Evolutionary conservation across 768 basidiomycete genomes (phyloP).

Genomic region (Russula earlei): DNA sequence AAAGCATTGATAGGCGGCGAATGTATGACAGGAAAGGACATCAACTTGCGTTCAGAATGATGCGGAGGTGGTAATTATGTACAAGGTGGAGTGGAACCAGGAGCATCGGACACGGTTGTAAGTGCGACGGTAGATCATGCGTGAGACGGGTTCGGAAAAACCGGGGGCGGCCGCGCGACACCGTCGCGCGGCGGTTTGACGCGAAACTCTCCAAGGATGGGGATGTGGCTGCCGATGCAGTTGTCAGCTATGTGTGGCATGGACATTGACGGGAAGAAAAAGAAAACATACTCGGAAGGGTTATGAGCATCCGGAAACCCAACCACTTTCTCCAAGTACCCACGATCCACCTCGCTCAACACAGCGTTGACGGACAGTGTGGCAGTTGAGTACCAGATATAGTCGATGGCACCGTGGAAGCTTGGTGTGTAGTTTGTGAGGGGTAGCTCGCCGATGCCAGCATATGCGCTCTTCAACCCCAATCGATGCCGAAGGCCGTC

Average conservation of each 20-base stretch:
- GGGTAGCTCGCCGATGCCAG: constrained; percentile 46
- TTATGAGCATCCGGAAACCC: constrained; percentile 97
- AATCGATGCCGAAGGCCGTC: constrained; percentile 78
- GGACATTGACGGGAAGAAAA: constrained; percentile 14
- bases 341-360: constrained; percentile 78
- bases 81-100: constrained; percentile 8
- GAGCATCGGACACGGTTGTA: constrained; percentile 7
- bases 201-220: constrained; percentile 65
- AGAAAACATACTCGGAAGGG: constrained; percentile 75
- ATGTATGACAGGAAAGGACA: constrained; percentile 14
- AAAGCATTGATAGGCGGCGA: constrained; percentile 17
- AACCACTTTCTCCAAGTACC: constrained; percentile 81
- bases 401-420: constrained; percentile 83
- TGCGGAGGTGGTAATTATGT: constrained; percentile 12
- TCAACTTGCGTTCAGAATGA: neutral
- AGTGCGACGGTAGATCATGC: constrained; percentile 22
- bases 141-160: constrained; percentile 33
- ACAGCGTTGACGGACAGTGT: constrained; percentile 72
- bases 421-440: constrained; percentile 88
- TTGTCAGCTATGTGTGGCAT: constrained; percentile 7
- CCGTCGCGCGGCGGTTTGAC: constrained; percentile 60
- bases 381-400: constrained; percentile 80
- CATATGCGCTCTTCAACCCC: constrained; percentile 79
- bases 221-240: constrained; percentile 49
- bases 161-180: constrained; percentile 28